Evolutionary conservation across 306 rosid species (phyloP).

Genomic region (Prunus fruticosa): DNA sequence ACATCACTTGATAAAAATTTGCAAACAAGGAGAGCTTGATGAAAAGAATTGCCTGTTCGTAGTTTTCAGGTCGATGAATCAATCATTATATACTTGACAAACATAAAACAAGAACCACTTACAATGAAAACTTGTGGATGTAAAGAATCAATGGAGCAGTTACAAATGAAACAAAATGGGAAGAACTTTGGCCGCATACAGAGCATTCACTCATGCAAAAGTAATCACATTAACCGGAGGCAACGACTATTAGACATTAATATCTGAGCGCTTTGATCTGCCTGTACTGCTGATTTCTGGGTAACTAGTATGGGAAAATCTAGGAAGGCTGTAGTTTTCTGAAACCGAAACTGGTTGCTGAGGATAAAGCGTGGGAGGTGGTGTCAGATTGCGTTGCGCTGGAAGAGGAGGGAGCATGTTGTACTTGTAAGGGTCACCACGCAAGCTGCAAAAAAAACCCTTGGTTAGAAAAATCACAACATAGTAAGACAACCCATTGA

Average conservation of each 20-base stretch:
- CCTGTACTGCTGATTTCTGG: slow-evolving; percentile 48
- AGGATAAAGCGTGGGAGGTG: slow-evolving; percentile 96
- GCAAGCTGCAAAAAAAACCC: slow-evolving; percentile 38
- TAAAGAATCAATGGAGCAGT: slow-evolving; percentile 24
- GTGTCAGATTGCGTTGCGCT: slow-evolving; percentile 88
- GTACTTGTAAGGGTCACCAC: slow-evolving; percentile 64
- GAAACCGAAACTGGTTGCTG: slow-evolving; percentile 90
- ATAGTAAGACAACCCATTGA: neutral
- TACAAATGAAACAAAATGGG: slow-evolving; percentile 5
- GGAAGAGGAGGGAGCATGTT: slow-evolving; percentile 90
- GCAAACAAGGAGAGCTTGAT: neutral
- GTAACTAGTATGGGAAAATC: slow-evolving; percentile 62
- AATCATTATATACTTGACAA: slow-evolving; percentile 15
- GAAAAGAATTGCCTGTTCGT: slow-evolving; percentile 23
- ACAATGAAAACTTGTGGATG: slow-evolving; percentile 22
- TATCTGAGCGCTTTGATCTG: slow-evolving; percentile 85
- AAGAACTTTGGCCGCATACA: neutral
- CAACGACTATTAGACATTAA: slow-evolving; percentile 53
- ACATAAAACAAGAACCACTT: neutral
- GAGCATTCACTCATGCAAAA: slow-evolving; percentile 1
- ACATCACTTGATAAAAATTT: neutral
- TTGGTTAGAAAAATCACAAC: neutral
- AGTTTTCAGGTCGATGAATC: slow-evolving; percentile 11
- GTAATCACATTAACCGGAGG: neutral
- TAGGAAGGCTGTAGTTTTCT: slow-evolving; percentile 67